Conservation (phyloP, 1,139 yeast species). For the Geotrichum australiense region DNA sequence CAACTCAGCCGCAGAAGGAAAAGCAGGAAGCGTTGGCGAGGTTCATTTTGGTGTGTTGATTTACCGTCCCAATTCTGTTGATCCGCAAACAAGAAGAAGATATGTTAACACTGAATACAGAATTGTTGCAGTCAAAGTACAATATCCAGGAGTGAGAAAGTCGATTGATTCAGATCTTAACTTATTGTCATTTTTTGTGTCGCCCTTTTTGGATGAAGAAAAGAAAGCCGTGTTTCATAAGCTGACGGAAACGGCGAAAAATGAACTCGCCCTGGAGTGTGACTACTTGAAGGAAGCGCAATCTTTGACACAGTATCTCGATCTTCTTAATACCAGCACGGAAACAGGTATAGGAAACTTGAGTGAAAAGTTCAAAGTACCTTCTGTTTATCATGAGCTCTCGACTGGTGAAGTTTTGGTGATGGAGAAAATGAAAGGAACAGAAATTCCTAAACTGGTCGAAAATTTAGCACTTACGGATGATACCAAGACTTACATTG, state of each 20-base stretch:
- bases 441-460: slow-evolving; percentile 65
- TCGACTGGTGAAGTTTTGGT: slow-evolving; percentile 82
- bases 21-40: slow-evolving; percentile 97
- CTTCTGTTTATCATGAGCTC: slow-evolving; percentile 67
- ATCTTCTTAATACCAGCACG: slow-evolving; percentile 56
- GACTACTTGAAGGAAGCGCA: slow-evolving; percentile 89
- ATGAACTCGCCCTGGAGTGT: slow-evolving; percentile 95
- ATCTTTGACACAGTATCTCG: slow-evolving; percentile 62
- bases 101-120: too few species aligned
- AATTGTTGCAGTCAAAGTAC: slow-evolving; percentile 94
- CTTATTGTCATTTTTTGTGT: slow-evolving; percentile 68
- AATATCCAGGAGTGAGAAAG: slow-evolving; percentile 95
- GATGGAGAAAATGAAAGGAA: slow-evolving; percentile 83
- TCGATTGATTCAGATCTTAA: slow-evolving; percentile 92
- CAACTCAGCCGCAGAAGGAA: slow-evolving; percentile 97
- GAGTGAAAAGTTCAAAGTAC: slow-evolving; percentile 74
- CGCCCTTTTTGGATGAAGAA: slow-evolving; percentile 73
- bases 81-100: too few species aligned
- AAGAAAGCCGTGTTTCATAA: slow-evolving; percentile 46
- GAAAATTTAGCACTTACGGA: slow-evolving; percentile 38
- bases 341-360: too few species aligned
- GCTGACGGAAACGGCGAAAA: slow-evolving; percentile 87
- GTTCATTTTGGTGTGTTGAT: slow-evolving; percentile 76
- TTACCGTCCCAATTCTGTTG: too few species aligned
- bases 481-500: slow-evolving; percentile 70